Conservation (phyloP, 2,329 filamentous ascomycete species). For the Penicillium glabrum region DNA sequence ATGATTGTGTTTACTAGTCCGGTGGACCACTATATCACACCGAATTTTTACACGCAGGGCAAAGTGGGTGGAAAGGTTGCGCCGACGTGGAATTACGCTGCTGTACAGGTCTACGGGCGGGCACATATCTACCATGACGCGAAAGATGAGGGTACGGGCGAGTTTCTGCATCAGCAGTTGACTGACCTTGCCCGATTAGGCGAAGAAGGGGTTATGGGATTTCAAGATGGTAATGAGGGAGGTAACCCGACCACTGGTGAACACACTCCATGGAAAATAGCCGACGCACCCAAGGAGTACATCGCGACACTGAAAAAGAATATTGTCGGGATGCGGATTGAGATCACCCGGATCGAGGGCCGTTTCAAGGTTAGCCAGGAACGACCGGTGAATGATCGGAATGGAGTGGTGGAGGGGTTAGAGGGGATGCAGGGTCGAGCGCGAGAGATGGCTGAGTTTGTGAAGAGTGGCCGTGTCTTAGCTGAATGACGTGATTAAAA, state of each 20-base stretch:
- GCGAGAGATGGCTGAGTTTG: slow-evolving; percentile 18
- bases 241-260: neutral
- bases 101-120: slow-evolving; percentile 41
- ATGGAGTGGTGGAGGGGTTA: slow-evolving; percentile 19
- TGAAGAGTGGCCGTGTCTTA: slow-evolving; percentile 4
- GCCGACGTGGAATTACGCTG: slow-evolving; percentile 70
- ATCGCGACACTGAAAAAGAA: slow-evolving; percentile 18
- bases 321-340: slow-evolving; percentile 18
- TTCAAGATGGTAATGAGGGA: slow-evolving; percentile 4
- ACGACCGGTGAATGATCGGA: slow-evolving; percentile 11
- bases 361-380: slow-evolving; percentile 25
- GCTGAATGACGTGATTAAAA: neutral
- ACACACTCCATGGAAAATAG: slow-evolving; percentile 16
- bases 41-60: slow-evolving; percentile 66
- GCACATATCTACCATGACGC: slow-evolving; percentile 12
- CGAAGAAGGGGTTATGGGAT: slow-evolving; percentile 12
- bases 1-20: slow-evolving; percentile 22
- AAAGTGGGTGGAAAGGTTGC: slow-evolving; percentile 66
- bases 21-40: slow-evolving; percentile 31
- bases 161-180: slow-evolving; percentile 10
- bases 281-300: slow-evolving; percentile 18
- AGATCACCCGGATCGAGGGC: slow-evolving; percentile 20
- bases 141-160: neutral
- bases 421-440: slow-evolving; percentile 7
- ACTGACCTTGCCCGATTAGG: slow-evolving; percentile 14